phyloP scores from a whole-genome alignment of 352 stramenopile species.

The Pythium angustatum region DNA sequence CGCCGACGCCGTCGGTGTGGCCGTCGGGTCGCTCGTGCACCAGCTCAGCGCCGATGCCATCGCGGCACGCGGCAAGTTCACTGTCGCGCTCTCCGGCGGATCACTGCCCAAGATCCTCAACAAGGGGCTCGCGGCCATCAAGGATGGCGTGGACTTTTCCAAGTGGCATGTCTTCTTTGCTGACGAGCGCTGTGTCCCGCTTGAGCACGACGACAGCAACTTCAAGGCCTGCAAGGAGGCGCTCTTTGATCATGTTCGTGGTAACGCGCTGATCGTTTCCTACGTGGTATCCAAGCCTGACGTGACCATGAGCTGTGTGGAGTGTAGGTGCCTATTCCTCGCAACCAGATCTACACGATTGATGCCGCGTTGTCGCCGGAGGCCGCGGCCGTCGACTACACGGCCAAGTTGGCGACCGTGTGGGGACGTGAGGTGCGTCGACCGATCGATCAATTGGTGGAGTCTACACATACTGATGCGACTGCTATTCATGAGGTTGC shows the following conservation, averaged over 20 bases:
- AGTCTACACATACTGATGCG: background rate
- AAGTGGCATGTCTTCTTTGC: slow-evolving; percentile 98
- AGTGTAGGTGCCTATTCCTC: slow-evolving; percentile 64
- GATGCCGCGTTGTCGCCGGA: slow-evolving; percentile 73
- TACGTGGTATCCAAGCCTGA: background rate
- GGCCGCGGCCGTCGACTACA: slow-evolving; percentile 71
- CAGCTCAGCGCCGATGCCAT: slow-evolving; percentile 70
- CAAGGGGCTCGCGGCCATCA: slow-evolving; percentile 75
- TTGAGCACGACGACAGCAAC: slow-evolving; percentile 95
- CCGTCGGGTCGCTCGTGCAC: slow-evolving; percentile 64
- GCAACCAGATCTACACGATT: slow-evolving; percentile 91
- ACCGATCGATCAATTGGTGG: too few species aligned
- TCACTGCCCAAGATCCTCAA: slow-evolving; percentile 88
- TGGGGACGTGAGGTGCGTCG: slow-evolving; percentile 57
- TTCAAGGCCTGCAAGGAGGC: slow-evolving; percentile 90
- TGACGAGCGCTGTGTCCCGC: slow-evolving; percentile 95
- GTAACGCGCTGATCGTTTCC: background rate
- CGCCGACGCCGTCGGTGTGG: slow-evolving; percentile 58
- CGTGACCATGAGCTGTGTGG: background rate
- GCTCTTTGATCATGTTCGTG: slow-evolving; percentile 85
- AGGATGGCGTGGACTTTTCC: slow-evolving; percentile 88
- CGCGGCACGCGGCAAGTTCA: slow-evolving; percentile 61
- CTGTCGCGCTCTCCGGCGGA: slow-evolving; percentile 84
- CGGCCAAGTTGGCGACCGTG: slow-evolving; percentile 59
- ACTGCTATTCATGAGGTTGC: background rate